Conservation (phyloP, 805 yeast genomes). For the Brettanomyces bruxellensis region DNA sequence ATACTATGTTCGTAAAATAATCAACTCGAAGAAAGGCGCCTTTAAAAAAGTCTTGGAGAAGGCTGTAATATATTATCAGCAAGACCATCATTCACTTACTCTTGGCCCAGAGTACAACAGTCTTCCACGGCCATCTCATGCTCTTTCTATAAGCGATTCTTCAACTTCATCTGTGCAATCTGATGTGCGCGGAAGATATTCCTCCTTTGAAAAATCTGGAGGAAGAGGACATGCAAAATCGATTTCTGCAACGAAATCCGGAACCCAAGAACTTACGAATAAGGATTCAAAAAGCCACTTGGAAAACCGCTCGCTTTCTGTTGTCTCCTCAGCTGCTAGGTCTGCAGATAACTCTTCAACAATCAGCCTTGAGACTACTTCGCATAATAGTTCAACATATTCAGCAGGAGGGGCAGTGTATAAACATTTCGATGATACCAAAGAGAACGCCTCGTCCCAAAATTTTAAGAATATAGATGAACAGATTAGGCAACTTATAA, state of each 20-base stretch:
- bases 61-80: background rate
- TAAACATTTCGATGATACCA: background rate
- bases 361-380: background rate
- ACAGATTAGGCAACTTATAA: constrained; percentile 1
- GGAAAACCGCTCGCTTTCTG: too few species aligned
- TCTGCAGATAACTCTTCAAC: background rate
- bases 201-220: background rate
- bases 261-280: background rate
- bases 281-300: too few species aligned
- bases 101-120: background rate
- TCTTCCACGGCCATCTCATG: background rate
- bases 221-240: background rate
- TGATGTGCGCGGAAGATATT: background rate
- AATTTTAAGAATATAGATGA: background rate
- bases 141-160: background rate
- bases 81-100: background rate
- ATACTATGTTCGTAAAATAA: constrained; percentile 29
- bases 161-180: background rate
- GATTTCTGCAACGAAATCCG: background rate
- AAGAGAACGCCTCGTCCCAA: background rate
- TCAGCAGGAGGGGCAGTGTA: constrained; percentile 1
- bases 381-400: background rate
- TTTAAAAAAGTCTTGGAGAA: background rate
- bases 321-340: too few species aligned
- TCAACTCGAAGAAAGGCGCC: constrained; percentile 8